Percentiles rank a stretch among this genome's conserved stretches.
These are phyloP conservation scores for Trifolium repens DNA, from an alignment of 306 rosid genomes.

Conservation along the genomic window DNA sequence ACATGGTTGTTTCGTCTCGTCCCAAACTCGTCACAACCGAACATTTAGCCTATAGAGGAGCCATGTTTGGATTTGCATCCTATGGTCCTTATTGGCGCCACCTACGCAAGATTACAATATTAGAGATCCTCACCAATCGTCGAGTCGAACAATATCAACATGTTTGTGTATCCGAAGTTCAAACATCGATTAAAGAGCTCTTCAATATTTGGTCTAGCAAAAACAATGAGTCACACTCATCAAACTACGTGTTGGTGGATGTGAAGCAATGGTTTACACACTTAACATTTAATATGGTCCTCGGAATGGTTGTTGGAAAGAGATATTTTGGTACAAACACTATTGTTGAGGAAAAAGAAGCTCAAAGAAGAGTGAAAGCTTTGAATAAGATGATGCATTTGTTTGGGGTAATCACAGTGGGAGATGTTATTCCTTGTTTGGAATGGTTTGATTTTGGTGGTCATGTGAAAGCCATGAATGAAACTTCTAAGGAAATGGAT, in stretches of 20 bases:
- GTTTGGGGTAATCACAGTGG: constrained; percentile 1
- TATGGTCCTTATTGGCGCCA: constrained; percentile 1
- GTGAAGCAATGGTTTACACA: constrained; percentile 33
- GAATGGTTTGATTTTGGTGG: constrained; percentile 42
- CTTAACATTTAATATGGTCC: constrained; percentile 32
- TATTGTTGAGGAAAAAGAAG: background rate
- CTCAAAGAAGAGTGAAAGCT: background rate
- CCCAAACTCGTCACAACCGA: constrained; percentile 6
- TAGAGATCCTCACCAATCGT: constrained; percentile 10
- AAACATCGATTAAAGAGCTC: constrained; percentile 32
- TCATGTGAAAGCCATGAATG: constrained; percentile 42
- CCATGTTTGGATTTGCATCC: background rate
- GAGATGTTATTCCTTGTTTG: constrained; percentile 34
- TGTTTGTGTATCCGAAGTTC: constrained; percentile 21
- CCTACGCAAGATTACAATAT: background rate
- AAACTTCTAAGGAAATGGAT: constrained; percentile 27
- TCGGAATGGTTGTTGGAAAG: constrained; percentile 12
- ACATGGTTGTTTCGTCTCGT: constrained; percentile 31
- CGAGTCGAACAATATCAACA: background rate
- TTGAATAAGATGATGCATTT: background rate
- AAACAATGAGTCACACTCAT: background rate
- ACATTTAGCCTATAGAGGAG: background rate
- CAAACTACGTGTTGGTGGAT: constrained; percentile 30
- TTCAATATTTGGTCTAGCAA: constrained; percentile 12
- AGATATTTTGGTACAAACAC: background rate